Conservation (phyloP, 805 yeast species). For the Ogataea sp. region DNA sequence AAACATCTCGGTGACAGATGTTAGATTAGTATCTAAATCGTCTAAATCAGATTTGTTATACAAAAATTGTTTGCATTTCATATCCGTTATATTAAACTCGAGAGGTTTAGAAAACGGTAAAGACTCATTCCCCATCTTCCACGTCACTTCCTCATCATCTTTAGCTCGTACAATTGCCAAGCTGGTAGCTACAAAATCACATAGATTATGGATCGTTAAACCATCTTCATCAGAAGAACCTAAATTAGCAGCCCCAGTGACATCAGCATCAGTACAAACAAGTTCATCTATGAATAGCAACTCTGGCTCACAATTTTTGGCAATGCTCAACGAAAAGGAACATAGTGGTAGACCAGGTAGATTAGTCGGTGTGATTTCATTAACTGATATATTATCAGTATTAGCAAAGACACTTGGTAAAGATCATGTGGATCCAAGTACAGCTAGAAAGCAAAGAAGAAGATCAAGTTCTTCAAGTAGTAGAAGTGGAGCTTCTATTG, state of each 20-base stretch:
- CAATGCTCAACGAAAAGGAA: constrained; percentile 13
- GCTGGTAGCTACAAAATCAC: constrained; percentile 90
- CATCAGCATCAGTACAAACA: background rate
- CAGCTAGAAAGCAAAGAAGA: constrained; percentile 85
- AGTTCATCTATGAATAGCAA: constrained; percentile 2
- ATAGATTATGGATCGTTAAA: constrained; percentile 79
- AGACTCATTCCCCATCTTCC: constrained; percentile 95
- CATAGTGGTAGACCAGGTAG: constrained; percentile 59
- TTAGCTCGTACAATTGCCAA: constrained; percentile 89
- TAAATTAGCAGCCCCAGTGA: constrained; percentile 8
- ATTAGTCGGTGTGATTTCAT: constrained; percentile 82
- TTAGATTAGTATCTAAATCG: constrained; percentile 76
- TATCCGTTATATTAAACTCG: constrained; percentile 74
- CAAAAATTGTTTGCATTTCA: constrained; percentile 79
- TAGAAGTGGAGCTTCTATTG: constrained; percentile 26
- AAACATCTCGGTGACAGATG: constrained; percentile 92
- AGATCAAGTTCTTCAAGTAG: constrained; percentile 39
- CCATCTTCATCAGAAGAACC: constrained; percentile 17
- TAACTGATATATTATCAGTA: constrained; percentile 81
- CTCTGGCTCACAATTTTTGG: constrained; percentile 4
- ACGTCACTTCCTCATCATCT: constrained; percentile 72
- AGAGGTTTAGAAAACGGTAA: constrained; percentile 92
- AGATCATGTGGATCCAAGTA: constrained; percentile 65
- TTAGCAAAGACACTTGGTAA: constrained; percentile 72
- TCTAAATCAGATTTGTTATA: constrained; percentile 79